phyloP scores from a whole-genome alignment of 139 green algal genomes.

The Auxenochlorella pyrenoidosa region DNA sequence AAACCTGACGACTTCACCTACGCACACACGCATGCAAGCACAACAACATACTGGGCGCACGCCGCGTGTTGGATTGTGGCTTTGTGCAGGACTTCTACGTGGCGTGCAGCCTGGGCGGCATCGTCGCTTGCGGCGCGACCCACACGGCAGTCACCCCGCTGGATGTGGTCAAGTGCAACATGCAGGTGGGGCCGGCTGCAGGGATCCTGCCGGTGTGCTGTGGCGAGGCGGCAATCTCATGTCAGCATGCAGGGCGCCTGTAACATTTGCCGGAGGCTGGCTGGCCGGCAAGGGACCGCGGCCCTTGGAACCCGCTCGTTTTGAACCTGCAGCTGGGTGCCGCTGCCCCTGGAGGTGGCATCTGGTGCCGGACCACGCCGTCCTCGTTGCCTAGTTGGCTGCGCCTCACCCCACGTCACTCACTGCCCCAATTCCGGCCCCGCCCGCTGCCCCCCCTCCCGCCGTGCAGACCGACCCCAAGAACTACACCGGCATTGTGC shows the following conservation, averaged over 20 bases:
- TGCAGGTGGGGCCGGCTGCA: conserved; percentile 47
- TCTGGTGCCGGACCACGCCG: no score
- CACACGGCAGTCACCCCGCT: conserved; percentile 86
- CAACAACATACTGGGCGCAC: neutral
- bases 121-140: conserved; percentile 68
- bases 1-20: neutral
- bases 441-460: neutral
- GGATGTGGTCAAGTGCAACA: conserved; percentile 97
- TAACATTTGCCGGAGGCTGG: no score
- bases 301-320: no score
- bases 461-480: conserved; percentile 65
- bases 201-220: neutral
- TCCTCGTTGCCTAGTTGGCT: no score
- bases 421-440: no score
- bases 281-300: no score
- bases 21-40: no score
- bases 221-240: neutral
- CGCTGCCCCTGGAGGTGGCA: no score
- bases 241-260: neutral
- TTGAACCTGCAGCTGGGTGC: no score
- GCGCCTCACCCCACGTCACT: no score
- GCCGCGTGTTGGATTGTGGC: no score
- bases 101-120: conserved; percentile 81
- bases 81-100: conserved; percentile 77
- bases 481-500: conserved; percentile 75